These are phyloP conservation scores for Cicer bijugum DNA, from an alignment of 306 rosid species.

Conservation along the genomic window DNA sequence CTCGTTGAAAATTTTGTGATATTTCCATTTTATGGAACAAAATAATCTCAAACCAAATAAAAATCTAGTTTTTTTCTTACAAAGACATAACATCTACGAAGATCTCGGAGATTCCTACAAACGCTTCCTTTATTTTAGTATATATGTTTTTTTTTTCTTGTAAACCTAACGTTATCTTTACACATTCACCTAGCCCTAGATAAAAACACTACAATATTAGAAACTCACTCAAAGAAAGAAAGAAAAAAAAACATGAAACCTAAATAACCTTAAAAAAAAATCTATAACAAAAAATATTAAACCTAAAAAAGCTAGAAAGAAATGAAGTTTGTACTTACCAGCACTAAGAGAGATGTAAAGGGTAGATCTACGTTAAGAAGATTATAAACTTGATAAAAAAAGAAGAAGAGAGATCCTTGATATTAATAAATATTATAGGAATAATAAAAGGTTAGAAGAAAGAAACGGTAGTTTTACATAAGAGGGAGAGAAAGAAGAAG, in stretches of 20 bases:
- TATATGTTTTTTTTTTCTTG: constrained; percentile 14
- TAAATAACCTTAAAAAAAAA: no score
- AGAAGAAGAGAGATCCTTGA: background rate
- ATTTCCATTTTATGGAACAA: constrained; percentile 39
- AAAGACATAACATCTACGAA: constrained; percentile 44
- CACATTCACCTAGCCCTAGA: constrained; percentile 35
- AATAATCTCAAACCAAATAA: constrained; percentile 41
- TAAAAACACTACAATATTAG: background rate
- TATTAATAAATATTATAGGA: background rate
- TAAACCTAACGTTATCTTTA: constrained; percentile 2
- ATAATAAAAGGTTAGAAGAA: background rate
- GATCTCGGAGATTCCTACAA: constrained; percentile 63
- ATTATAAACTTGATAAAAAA: background rate
- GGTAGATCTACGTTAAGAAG: background rate
- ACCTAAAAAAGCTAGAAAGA: background rate
- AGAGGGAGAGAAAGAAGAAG: constrained; percentile 13
- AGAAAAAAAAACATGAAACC: background rate
- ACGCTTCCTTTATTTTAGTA: constrained; percentile 33
- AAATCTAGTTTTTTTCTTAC: background rate
- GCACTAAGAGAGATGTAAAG: background rate
- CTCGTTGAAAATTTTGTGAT: constrained; percentile 45
- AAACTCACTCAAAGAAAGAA: background rate
- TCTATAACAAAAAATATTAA: background rate
- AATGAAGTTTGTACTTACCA: constrained; percentile 26
- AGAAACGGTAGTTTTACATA: constrained; percentile 13